phyloP scores from a whole-genome alignment of 495 filamentous ascomycete genomes.

The Massariosphaeria phaeospora region DNA sequence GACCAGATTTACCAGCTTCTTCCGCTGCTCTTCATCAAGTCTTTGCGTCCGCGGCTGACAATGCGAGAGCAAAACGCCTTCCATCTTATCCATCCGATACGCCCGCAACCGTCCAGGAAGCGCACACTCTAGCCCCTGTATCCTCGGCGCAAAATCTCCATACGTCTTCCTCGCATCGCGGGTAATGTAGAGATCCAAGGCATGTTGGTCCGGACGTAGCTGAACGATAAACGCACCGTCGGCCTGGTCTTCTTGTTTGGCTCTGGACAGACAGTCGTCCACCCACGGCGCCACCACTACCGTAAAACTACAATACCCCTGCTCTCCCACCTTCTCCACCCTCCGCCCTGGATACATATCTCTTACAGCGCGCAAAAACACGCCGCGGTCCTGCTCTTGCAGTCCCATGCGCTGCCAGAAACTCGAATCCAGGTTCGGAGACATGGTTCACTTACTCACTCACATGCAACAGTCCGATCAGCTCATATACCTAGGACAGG shows the following conservation, averaged over 20 bases:
- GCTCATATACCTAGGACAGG: background rate
- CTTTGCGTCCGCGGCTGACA: constrained; percentile 27
- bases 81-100: constrained; percentile 44
- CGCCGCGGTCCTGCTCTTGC: background rate
- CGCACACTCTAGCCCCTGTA: background rate
- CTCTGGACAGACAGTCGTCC: background rate
- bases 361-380: constrained; percentile 1
- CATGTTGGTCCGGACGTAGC: constrained; percentile 46
- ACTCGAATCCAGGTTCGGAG: constrained; percentile 5
- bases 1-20: constrained; percentile 39
- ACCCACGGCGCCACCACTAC: constrained; percentile 36
- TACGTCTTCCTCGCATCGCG: constrained; percentile 42
- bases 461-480: too few species aligned
- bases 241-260: constrained; percentile 9
- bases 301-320: constrained; percentile 54
- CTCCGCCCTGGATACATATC: background rate
- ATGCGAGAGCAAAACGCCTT: constrained; percentile 41
- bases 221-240: constrained; percentile 38
- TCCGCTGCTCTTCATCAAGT: constrained; percentile 4
- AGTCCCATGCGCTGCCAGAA: constrained; percentile 19
- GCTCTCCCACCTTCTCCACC: constrained; percentile 24
- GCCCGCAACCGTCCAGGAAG: constrained; percentile 4
- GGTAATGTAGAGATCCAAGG: constrained; percentile 43
- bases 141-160: constrained; percentile 38
- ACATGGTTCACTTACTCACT: too few species aligned